Percentiles rank a stretch among this genome's conserved stretches.
phyloP scores from a whole-genome alignment of 192 early-diverging fungal genomes.

The Glomus cerebriforme region DNA sequence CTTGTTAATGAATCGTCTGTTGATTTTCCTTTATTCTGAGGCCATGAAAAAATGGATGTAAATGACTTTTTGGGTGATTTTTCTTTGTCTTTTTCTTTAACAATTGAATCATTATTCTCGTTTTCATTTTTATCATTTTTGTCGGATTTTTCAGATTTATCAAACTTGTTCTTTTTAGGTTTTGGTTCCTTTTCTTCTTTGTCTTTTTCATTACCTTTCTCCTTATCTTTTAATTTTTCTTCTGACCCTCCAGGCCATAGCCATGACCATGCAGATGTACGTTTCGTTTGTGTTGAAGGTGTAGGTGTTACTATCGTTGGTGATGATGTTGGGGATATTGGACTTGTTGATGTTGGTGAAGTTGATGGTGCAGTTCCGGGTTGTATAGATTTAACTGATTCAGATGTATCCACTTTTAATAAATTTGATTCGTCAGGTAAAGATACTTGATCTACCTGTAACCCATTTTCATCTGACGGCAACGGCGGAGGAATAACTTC shows the following conservation, averaged over 20 bases:
- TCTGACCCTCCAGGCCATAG: background rate
- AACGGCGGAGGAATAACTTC: background rate
- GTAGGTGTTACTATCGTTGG: background rate
- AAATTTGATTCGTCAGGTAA: constrained; percentile 1
- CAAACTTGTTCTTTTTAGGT: background rate
- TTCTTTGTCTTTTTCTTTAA: constrained; percentile 14
- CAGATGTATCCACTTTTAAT: background rate
- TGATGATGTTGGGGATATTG: too few relatives aligned
- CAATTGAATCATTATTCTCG: background rate
- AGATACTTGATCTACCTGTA: background rate
- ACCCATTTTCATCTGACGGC: background rate
- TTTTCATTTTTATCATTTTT: background rate
- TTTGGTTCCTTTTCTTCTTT: background rate
- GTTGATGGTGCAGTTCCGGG: background rate
- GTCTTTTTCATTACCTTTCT: too few relatives aligned
- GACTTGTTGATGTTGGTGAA: background rate
- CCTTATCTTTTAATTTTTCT: constrained; percentile 1
- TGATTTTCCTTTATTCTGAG: constrained; percentile 36
- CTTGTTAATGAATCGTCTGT: constrained; percentile 29
- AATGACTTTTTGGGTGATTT: constrained; percentile 10
- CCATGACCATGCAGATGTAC: constrained; percentile 8
- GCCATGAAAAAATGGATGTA: constrained; percentile 44
- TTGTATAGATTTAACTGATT: background rate
- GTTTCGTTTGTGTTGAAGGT: background rate
- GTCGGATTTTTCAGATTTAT: constrained; percentile 4